A percentile compares a stretch with the other conserved stretches of the same genome.
Evolutionary conservation across 2,329 filamentous ascomycete genomes (phyloP).

Genomic region (Fusarium chuoi): DNA sequence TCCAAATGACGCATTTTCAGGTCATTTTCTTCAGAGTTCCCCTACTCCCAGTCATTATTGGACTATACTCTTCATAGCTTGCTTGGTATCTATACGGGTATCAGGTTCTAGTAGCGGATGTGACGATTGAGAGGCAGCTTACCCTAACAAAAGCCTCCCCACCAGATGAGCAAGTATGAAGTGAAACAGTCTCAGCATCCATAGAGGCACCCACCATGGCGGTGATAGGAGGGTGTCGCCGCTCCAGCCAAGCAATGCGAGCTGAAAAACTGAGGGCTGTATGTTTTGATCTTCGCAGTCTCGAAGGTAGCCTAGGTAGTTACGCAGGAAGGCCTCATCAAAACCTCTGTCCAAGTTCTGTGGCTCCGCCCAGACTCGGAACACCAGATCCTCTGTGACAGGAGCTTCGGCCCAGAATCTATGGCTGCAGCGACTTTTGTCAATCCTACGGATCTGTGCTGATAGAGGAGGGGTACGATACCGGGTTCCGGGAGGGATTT

Average conservation of each 20-base stretch:
- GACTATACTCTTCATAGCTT: not conserved
- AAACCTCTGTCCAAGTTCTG: not conserved
- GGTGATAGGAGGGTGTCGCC: not conserved
- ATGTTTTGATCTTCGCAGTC: not conserved
- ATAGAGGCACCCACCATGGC: not conserved
- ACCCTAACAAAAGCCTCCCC: not conserved
- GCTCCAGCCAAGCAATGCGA: not conserved
- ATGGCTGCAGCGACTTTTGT: not conserved
- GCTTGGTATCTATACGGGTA: fast-evolving
- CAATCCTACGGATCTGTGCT: fast-evolving
- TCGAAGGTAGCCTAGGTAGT: not conserved
- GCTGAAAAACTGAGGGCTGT: not conserved
- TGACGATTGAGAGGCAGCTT: not conserved
- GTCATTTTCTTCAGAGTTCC: not conserved
- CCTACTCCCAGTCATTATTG: fast-evolving
- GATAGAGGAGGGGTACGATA: fast-evolving
- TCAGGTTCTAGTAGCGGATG: not conserved
- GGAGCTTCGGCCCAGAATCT: not conserved
- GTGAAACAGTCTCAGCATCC: not conserved
- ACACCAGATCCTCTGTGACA: not conserved
- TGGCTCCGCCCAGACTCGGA: not conserved
- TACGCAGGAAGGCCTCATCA: not conserved
- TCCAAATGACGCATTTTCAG: not conserved
- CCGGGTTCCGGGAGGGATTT: not conserved
- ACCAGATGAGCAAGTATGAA: not conserved